Conservation (phyloP, 2,329 filamentous ascomycete genomes). For the Colletotrichum camelliae region DNA sequence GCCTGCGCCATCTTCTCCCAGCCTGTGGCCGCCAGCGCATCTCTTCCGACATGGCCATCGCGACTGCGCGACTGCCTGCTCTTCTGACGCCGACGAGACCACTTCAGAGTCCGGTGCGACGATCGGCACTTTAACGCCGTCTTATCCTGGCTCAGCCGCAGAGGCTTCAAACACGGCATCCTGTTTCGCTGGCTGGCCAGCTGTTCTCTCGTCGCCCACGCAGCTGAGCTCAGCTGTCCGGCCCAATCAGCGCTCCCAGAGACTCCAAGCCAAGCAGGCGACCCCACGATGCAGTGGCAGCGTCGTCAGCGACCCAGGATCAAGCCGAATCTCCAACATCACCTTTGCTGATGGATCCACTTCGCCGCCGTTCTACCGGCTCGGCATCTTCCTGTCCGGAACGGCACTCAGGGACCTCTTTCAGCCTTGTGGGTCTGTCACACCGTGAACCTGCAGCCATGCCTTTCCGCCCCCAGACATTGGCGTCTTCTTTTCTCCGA, state of each 20-base stretch:
- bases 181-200: neutral
- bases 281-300: neutral
- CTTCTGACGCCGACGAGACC: neutral
- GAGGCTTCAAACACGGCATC: neutral
- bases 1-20: neutral
- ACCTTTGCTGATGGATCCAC: neutral
- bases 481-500: neutral
- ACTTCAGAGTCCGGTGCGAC: neutral
- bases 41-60: neutral
- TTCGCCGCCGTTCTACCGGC: conserved; percentile 9
- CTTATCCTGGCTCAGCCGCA: neutral
- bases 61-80: neutral
- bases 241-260: neutral
- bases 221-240: neutral
- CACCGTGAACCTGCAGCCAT: neutral
- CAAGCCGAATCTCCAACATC: neutral
- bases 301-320: neutral
- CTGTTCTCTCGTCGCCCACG: neutral
- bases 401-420: neutral
- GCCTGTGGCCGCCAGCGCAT: neutral
- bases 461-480: neutral
- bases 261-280: neutral
- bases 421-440: conserved; percentile 20
- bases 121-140: neutral
- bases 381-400: conserved; percentile 2